Evolutionary conservation across 1,284 basidiomycete species (phyloP).

Genomic region (Cryptococcus jaspeensis): DNA sequence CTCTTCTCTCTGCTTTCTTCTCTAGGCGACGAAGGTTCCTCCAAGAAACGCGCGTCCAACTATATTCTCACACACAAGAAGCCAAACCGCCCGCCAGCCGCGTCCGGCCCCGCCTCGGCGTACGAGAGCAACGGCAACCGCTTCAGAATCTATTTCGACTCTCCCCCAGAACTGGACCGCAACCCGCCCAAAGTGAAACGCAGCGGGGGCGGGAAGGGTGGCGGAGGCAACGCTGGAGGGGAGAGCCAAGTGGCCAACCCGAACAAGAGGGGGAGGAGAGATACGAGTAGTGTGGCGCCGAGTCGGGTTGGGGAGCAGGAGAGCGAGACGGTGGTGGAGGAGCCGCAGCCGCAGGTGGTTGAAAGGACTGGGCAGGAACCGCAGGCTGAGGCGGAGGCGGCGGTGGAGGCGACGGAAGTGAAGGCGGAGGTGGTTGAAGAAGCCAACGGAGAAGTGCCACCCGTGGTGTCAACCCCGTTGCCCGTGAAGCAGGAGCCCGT

Average conservation of each 20-base stretch:
- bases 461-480: neutral
- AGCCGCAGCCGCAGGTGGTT: neutral
- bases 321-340: constrained; percentile 44
- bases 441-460: neutral
- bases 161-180: constrained; percentile 50
- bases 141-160: constrained; percentile 53
- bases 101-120: neutral
- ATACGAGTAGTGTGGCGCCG: constrained; percentile 48
- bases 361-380: constrained; percentile 4
- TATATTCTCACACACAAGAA: constrained; percentile 46
- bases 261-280: constrained; percentile 66
- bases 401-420: constrained; percentile 3
- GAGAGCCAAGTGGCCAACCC: constrained; percentile 13
- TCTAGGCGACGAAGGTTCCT: constrained; percentile 29
- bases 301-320: constrained; percentile 45
- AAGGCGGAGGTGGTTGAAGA: constrained; percentile 4
- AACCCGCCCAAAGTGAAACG: constrained; percentile 36
- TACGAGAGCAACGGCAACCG: constrained; percentile 47
- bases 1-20: neutral
- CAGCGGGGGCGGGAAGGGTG: constrained; percentile 2
- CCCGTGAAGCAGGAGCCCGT: neutral
- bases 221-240: neutral
- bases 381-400: constrained; percentile 5
- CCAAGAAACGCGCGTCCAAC: constrained; percentile 43
- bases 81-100: constrained; percentile 20